Evolutionary conservation across 1,284 basidiomycete species (phyloP).

Genomic region (Irpex lacteus): DNA sequence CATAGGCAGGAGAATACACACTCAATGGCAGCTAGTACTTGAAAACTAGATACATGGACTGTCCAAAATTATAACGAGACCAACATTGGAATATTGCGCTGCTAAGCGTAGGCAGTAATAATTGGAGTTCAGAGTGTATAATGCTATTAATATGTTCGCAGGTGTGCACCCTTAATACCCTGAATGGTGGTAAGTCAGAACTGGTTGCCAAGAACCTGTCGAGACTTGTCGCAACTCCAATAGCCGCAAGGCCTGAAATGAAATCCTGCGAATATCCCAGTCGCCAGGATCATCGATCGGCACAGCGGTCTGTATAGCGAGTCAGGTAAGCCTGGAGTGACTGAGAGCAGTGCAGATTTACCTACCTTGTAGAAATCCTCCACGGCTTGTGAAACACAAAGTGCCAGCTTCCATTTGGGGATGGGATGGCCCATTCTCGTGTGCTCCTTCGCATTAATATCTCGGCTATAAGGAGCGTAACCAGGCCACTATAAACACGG

Average conservation of each 20-base stretch:
- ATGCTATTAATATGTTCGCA: too few species aligned
- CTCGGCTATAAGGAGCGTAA: neutral
- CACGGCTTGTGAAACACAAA: neutral
- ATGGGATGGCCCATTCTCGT: neutral
- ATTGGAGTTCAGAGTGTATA: too few species aligned
- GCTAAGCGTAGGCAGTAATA: too few species aligned
- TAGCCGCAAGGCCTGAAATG: neutral
- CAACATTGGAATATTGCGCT: too few species aligned
- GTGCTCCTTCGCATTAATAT: neutral
- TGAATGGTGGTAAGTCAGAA: conserved; percentile 29
- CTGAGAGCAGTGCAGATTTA: neutral
- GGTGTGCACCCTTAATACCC: too few species aligned
- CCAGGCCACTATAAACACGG: neutral
- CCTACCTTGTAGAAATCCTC: neutral
- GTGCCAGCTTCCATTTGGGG: neutral
- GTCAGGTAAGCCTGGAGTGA: neutral
- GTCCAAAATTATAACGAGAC: too few species aligned
- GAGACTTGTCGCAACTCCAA: conserved; percentile 2
- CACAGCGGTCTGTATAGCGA: neutral
- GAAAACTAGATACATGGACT: too few species aligned
- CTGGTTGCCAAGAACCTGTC: conserved; percentile 5
- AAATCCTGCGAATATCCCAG: neutral
- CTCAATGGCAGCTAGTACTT: too few species aligned
- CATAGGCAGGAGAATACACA: too few species aligned
- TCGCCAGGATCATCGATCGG: neutral